Conservation (phyloP, 176 grass and related monocot genomes). For the Cymbopogon citratus region DNA sequence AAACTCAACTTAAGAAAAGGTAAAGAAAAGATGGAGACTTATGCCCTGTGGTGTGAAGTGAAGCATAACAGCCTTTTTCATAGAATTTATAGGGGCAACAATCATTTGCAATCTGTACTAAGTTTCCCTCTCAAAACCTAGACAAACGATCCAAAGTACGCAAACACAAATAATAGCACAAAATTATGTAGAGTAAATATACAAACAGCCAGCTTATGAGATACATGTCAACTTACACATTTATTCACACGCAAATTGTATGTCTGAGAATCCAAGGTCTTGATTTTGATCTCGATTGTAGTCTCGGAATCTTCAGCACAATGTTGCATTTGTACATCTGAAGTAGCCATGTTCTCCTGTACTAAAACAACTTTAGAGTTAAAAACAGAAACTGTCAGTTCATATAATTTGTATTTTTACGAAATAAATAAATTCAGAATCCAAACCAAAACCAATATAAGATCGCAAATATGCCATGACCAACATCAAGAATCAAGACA, state of each 20-base stretch:
- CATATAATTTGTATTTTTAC: neutral
- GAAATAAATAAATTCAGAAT: neutral
- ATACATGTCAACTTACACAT: conserved; percentile 55
- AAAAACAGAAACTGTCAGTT: neutral
- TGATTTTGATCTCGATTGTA: conserved; percentile 92
- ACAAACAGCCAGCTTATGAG: conserved; percentile 7
- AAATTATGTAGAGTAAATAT: conserved; percentile 2
- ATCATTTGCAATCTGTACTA: neutral
- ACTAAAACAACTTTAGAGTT: neutral
- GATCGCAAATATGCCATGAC: neutral
- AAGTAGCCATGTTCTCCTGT: conserved; percentile 48
- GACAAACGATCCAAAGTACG: neutral
- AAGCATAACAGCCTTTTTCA: neutral
- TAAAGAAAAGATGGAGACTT: neutral
- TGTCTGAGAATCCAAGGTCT: conserved; percentile 96
- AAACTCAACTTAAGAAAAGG: neutral
- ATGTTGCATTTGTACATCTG: conserved; percentile 48
- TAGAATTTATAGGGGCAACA: neutral
- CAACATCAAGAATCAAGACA: no score
- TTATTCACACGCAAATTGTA: conserved; percentile 91
- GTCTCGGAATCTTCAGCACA: conserved; percentile 40
- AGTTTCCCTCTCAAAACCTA: neutral
- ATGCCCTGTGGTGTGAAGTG: neutral
- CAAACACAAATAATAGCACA: neutral
- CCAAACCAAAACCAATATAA: neutral